Evolutionary conservation across 2,329 filamentous ascomycete species (phyloP).

Genomic region (Beauveria sp.): DNA sequence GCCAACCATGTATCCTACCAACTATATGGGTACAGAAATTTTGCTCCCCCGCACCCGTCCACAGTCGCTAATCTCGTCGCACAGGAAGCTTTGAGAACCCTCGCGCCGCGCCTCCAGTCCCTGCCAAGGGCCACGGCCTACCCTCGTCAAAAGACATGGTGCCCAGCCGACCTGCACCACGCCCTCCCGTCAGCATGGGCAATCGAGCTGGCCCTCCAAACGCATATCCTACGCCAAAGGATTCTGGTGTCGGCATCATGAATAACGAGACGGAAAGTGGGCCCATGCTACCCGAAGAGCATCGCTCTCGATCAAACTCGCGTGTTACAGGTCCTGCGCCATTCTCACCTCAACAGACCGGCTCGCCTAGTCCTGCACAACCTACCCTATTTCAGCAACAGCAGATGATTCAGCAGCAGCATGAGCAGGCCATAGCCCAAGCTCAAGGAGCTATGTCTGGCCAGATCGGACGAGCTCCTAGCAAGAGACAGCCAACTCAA

Average conservation of each 20-base stretch:
- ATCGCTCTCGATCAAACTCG: conserved; percentile 62
- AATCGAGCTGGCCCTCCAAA: conserved; percentile 47
- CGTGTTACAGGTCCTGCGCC: conserved; percentile 47
- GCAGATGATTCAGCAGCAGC: conserved; percentile 69
- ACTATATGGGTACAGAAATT: conserved; percentile 42
- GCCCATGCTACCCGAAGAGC: conserved; percentile 58
- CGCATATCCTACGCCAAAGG: conserved; percentile 42
- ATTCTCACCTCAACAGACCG: conserved; percentile 38
- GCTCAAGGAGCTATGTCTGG: conserved; percentile 70
- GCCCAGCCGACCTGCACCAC: conserved; percentile 78
- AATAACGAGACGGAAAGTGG: conserved; percentile 50
- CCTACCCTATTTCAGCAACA: conserved; percentile 52
- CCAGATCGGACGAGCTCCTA: conserved; percentile 64
- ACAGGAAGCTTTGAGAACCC: conserved; percentile 93
- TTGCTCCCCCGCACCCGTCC: too few relatives aligned
- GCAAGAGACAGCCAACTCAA: conserved; percentile 53
- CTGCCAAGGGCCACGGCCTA: conserved; percentile 42
- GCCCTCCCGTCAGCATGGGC: conserved; percentile 64
- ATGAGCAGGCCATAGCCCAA: conserved; percentile 68
- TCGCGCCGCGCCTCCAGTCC: conserved; percentile 83
- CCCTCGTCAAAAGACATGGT: conserved; percentile 48
- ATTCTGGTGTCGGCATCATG: conserved; percentile 56
- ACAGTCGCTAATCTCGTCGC: not conserved
- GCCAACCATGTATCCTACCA: conserved; percentile 46
- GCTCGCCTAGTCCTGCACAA: conserved; percentile 28